Conservation (phyloP, 208 protist genomes). For the Trichomonas vaginalis region DNA sequence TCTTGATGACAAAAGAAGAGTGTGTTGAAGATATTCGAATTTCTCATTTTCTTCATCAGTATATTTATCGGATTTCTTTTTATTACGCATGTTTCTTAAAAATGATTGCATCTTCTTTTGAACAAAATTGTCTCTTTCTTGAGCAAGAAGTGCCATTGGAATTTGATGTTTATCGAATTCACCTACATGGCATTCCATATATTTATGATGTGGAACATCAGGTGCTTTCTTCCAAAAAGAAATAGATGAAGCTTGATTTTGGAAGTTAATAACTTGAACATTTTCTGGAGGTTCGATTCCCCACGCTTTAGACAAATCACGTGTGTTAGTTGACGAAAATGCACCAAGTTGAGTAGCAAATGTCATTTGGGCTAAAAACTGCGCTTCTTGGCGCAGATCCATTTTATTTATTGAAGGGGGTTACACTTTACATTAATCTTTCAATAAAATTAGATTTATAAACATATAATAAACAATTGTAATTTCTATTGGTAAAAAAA, state of each 20-base stretch:
- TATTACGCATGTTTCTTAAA: not conserved
- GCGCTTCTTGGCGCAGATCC: not conserved
- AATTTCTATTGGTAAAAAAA: too few species aligned
- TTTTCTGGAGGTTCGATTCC: not conserved
- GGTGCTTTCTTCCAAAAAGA: not conserved
- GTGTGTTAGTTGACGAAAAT: not conserved
- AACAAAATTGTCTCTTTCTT: not conserved
- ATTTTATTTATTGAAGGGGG: not conserved
- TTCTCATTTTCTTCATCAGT: not conserved
- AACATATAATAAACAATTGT: too few species aligned
- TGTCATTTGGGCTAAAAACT: not conserved
- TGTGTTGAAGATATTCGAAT: not conserved
- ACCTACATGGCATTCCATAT: not conserved
- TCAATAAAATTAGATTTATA: too few species aligned
- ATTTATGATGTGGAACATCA: not conserved
- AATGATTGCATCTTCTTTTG: not conserved
- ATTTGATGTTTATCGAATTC: not conserved
- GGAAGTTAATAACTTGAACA: not conserved
- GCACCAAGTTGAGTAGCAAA: not conserved
- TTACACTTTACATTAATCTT: too few species aligned
- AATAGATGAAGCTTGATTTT: too few species aligned
- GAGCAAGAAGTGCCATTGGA: not conserved
- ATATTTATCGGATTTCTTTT: not conserved
- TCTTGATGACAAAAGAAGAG: not conserved
- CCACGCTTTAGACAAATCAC: not conserved